These are phyloP conservation scores for Zymoseptoria pseudotritici DNA, from an alignment of 2,329 filamentous ascomycete species.

Conservation along the genomic window DNA sequence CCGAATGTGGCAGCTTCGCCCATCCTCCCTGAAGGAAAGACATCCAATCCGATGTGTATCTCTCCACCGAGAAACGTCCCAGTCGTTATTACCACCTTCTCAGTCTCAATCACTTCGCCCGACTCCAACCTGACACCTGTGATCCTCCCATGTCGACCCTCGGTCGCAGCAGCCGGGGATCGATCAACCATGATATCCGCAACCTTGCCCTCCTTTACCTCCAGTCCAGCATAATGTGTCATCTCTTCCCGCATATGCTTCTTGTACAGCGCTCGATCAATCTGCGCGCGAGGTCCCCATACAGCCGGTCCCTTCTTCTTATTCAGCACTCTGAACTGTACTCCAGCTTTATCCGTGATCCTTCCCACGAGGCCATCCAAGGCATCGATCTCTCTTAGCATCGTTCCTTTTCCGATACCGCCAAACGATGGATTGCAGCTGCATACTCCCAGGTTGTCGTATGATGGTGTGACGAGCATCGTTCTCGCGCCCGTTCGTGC, in stretches of 20 bases:
- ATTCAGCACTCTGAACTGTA: conserved; percentile 91
- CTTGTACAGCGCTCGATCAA: conserved; percentile 84
- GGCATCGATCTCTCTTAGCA: conserved; percentile 90
- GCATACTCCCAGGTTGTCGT: conserved; percentile 86
- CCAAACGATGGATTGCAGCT: conserved; percentile 97
- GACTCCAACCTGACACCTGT: conserved; percentile 80
- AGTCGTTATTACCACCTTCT: conserved; percentile 85
- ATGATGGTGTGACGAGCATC: conserved; percentile 78
- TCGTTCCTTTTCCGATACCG: conserved; percentile 96
- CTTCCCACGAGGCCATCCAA: conserved; percentile 82
- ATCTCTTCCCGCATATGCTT: conserved; percentile 87
- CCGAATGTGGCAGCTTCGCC: conserved; percentile 91
- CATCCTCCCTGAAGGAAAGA: conserved; percentile 80
- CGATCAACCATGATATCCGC: conserved; percentile 78
- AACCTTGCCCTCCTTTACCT: conserved; percentile 76
- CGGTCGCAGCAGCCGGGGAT: conserved; percentile 39
- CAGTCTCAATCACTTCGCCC: conserved; percentile 73
- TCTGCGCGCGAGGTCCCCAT: conserved; percentile 94
- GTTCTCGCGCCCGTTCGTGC: conserved; percentile 83
- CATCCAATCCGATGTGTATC: conserved; percentile 83
- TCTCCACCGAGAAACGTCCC: conserved; percentile 93
- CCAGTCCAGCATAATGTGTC: conserved; percentile 66
- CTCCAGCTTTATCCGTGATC: conserved; percentile 84
- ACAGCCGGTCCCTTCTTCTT: conserved; percentile 86
- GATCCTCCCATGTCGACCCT: conserved; percentile 60